Base-by-base conservation (phyloP, 208 protist genomes). In the Leishmania guyanensis region DNA sequence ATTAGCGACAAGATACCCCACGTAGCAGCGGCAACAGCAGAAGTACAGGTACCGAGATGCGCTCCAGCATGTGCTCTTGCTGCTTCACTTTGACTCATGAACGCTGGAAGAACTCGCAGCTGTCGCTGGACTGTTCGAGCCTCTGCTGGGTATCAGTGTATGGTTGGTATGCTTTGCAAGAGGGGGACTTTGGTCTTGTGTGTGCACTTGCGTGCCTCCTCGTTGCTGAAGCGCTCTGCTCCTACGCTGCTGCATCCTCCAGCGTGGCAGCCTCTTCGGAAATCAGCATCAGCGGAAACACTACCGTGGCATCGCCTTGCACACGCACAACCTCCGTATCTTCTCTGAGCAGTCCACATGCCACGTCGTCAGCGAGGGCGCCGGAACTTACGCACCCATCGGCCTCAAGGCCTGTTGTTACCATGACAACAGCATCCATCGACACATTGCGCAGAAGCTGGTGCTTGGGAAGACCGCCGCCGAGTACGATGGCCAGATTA, bases 351-450 rank as follows among this genome's bases (percentile, higher is more conserved):
- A 94, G 73, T 2, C 90, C 92, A 48, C 89, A 91, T 3, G 79
- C 77, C n/a, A 68, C 58, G 79, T 98, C 95, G 73, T 97, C 93
- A 9, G 73, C 86, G 26, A 94, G 33, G 20, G 84, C 93, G 76
- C 92, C 94, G 1, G 93, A 91, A 86, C 95, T 98, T 43, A 93
- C 90, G 77, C 89, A 96, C 16, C 93, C 95, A 73, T 98, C 95
- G 56, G 90, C 92, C 82, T 97, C 91, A 17, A 90, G 70, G 4
- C 93, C 95, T 10, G 95, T 98, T 17, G 92, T 92, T 48, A 98
- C 92, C 80, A 93, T 84, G 71, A 98, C 93, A 8, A 95, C 93
- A 4, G 80, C 65, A 56, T 94, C 80, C 77, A 93, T 85, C 10
- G 83, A 29, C 33, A 97, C 84, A 56, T 93, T 90, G 71, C 69